A percentile compares a stretch with the other conserved stretches of the same genome.
Conservation (phyloP, 2,329 filamentous ascomycete genomes). For the Amauroascus verrucosus region DNA sequence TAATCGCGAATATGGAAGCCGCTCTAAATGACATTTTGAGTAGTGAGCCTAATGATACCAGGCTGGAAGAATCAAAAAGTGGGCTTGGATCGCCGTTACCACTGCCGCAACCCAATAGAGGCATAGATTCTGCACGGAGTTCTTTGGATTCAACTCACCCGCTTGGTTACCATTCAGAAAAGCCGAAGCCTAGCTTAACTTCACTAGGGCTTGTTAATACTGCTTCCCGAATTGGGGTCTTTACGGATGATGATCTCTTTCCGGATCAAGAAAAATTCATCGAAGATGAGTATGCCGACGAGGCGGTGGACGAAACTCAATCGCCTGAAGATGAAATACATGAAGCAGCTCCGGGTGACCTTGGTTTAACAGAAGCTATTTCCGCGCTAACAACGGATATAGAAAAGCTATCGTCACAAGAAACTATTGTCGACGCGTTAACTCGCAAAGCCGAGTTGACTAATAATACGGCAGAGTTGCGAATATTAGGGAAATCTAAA, state of each 20-base stretch:
- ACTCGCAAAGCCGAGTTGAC: constrained; percentile 92
- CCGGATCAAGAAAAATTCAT: constrained; percentile 68
- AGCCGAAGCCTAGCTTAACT: constrained; percentile 72
- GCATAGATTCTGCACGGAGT: constrained; percentile 52
- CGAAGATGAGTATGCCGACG: constrained; percentile 74
- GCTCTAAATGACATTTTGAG: constrained; percentile 89
- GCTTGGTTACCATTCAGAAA: constrained; percentile 36
- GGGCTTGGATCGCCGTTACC: constrained; percentile 33
- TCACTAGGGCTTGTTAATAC: constrained; percentile 84
- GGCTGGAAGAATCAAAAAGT: constrained; percentile 23
- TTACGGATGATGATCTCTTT: constrained; percentile 87
- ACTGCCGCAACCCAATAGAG: constrained; percentile 44
- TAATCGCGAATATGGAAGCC: constrained; percentile 87
- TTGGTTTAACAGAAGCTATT: constrained; percentile 88
- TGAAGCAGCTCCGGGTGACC: constrained; percentile 85
- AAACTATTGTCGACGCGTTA: constrained; percentile 81
- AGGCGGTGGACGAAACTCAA: constrained; percentile 46
- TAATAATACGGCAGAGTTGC: constrained; percentile 86
- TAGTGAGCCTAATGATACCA: constrained; percentile 61
- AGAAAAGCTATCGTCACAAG: constrained; percentile 75
- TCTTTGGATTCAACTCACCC: constrained; percentile 49
- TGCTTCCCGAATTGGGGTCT: constrained; percentile 80
- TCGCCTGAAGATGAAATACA: constrained; percentile 73
- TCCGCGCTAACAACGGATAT: constrained; percentile 80
- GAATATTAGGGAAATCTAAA: constrained; percentile 88